Evolutionary conservation across 768 basidiomycete species (phyloP).

Genomic region (Hemileccinum impolitum): DNA sequence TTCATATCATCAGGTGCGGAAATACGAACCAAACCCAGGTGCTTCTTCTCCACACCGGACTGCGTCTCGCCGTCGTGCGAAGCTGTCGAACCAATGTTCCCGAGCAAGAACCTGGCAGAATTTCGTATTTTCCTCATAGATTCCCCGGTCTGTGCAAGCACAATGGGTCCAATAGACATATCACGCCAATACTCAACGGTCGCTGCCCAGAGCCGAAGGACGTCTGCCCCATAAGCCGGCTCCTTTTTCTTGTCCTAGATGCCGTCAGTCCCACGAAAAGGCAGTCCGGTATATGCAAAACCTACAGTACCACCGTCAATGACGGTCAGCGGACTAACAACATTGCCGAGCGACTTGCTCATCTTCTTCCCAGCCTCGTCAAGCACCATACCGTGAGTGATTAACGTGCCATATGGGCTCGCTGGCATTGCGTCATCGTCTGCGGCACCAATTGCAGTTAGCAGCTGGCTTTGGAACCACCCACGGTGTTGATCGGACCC

Average conservation of each 20-base stretch:
- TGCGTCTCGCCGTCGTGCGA: neutral
- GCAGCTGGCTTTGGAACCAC: constrained; percentile 95
- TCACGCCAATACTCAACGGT: constrained; percentile 88
- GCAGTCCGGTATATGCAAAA: constrained; percentile 3
- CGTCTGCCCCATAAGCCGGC: constrained; percentile 82
- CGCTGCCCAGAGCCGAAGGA: constrained; percentile 87
- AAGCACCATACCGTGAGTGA: constrained; percentile 97
- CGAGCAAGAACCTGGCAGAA: constrained; percentile 81
- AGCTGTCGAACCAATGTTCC: constrained; percentile 52
- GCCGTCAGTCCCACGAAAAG: neutral
- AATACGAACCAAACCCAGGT: constrained; percentile 62
- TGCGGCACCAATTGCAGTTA: constrained; percentile 65
- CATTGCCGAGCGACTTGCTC: constrained; percentile 96
- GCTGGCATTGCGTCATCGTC: constrained; percentile 14
- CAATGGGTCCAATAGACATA: constrained; percentile 77
- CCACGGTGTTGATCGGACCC: constrained; percentile 98
- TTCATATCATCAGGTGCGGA: neutral
- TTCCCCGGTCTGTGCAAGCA: constrained; percentile 72
- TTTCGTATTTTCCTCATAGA: constrained; percentile 82
- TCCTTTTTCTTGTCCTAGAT: constrained; percentile 61
- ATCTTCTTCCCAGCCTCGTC: constrained; percentile 89
- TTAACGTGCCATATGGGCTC: constrained; percentile 70
- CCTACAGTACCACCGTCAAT: constrained; percentile 74
- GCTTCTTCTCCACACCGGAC: constrained; percentile 25
- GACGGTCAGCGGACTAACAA: constrained; percentile 79